Percentiles rank a stretch among this genome's conserved stretches.
These are phyloP conservation scores for Hanseniaspora sp. DNA, from an alignment of 1,139 yeast species.

Conservation along the genomic window DNA sequence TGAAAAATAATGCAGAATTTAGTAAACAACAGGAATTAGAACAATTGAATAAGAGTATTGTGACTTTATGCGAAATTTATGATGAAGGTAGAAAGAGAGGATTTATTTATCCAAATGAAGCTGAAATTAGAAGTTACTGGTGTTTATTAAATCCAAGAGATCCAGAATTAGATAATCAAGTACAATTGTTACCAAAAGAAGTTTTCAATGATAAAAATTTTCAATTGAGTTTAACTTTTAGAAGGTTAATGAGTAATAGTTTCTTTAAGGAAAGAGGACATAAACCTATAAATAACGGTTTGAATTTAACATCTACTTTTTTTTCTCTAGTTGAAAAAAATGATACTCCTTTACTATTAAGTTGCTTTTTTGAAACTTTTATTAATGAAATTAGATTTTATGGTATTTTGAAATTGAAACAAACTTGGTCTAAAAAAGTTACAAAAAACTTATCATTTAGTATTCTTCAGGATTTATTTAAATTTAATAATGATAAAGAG, in stretches of 20 bases:
- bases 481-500: conserved; percentile 52
- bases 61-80: conserved; percentile 80
- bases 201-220: conserved; percentile 49
- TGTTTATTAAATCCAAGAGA: conserved; percentile 70
- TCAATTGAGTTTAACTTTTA: conserved; percentile 58
- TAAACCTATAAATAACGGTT: conserved; percentile 47
- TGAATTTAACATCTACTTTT: conserved; percentile 53
- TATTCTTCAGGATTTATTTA: conserved; percentile 42
- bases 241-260: conserved; percentile 57
- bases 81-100: conserved; percentile 41
- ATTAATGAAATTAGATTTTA: conserved; percentile 69
- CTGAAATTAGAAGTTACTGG: conserved; percentile 87
- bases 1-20: conserved; percentile 61
- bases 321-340: conserved; percentile 45
- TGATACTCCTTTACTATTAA: conserved; percentile 55
- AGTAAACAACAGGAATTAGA: conserved; percentile 93
- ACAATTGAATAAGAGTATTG: conserved; percentile 83
- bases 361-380: conserved; percentile 70
- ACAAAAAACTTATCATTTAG: conserved; percentile 52
- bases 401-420: conserved; percentile 35
- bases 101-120: conserved; percentile 55
- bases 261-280: conserved; percentile 49
- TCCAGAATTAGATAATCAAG: conserved; percentile 68
- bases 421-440: conserved; percentile 49
- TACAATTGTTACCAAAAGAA: conserved; percentile 54